Percentiles rank a stretch among this genome's conserved stretches.
Conservation (phyloP, 2,329 filamentous ascomycete species). For the Paecilomyces niveus region DNA sequence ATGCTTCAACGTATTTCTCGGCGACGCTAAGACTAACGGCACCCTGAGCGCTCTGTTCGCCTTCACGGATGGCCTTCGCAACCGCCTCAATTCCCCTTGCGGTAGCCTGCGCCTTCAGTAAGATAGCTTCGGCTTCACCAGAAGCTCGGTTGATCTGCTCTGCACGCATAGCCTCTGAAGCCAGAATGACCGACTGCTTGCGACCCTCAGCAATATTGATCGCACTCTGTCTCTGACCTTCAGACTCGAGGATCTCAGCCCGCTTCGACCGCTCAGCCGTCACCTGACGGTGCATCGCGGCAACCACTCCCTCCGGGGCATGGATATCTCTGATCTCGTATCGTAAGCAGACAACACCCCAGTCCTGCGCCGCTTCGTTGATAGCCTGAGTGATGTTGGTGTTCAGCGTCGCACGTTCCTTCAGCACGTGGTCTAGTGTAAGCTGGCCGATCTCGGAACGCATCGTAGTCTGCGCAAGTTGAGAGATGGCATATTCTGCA, state of each 20-base stretch:
- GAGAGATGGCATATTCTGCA: conserved; percentile 95
- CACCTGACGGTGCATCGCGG: conserved; percentile 97
- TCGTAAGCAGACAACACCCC: conserved; percentile 91
- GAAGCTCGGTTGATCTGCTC: conserved; percentile 90
- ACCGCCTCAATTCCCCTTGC: conserved; percentile 84
- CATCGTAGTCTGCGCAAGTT: conserved; percentile 98
- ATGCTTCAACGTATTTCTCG: conserved; percentile 97
- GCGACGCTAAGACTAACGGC: conserved; percentile 84
- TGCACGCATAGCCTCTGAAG: conserved; percentile 80
- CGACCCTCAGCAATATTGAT: conserved; percentile 98
- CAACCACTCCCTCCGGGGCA: conserved; percentile 84
- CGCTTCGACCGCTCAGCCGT: conserved; percentile 96
- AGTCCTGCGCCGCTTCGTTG: conserved; percentile 94
- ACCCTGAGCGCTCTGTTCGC: conserved; percentile 67
- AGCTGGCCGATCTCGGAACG: conserved; percentile 96
- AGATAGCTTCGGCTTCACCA: conserved; percentile 91
- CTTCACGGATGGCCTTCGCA: conserved; percentile 64
- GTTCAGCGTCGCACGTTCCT: conserved; percentile 93
- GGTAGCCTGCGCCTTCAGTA: conserved; percentile 77
- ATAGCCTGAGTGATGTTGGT: conserved; percentile 98
- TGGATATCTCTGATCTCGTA: conserved; percentile 99
- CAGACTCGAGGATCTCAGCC: conserved; percentile 93
- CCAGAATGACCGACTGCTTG: conserved; percentile 95
- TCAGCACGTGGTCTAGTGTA: conserved; percentile 92
- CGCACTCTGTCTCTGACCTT: conserved; percentile 91